These are phyloP conservation scores for Rhynchospora tenuis DNA, from an alignment of 176 grass and related monocot genomes.

Conservation along the genomic window DNA sequence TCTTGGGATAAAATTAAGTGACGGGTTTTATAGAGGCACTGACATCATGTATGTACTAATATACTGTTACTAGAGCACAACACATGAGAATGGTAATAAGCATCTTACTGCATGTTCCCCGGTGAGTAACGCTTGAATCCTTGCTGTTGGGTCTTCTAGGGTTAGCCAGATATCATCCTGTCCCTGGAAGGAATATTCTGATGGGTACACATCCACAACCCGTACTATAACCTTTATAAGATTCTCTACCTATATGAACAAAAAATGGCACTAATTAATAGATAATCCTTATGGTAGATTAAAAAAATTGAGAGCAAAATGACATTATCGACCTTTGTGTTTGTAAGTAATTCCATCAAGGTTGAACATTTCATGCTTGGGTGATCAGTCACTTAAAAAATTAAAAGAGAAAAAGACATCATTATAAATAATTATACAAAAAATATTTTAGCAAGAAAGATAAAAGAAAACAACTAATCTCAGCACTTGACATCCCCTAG, in stretches of 20 bases:
- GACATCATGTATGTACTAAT: background rate
- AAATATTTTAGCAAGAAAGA: background rate
- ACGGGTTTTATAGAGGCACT: background rate
- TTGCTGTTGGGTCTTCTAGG: slow-evolving; percentile 82
- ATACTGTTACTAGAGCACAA: background rate
- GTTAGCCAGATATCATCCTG: slow-evolving; percentile 33
- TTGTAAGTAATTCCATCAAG: slow-evolving; percentile 64
- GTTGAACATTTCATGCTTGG: slow-evolving; percentile 32
- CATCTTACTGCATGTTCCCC: slow-evolving; percentile 56
- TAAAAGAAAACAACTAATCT: background rate
- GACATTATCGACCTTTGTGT: slow-evolving; percentile 42
- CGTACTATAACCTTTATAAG: slow-evolving; percentile 63
- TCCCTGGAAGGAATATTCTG: slow-evolving; percentile 29
- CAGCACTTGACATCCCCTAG: too few relatives aligned
- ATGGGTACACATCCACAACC: slow-evolving; percentile 58
- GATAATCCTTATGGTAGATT: background rate
- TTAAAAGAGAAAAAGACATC: background rate
- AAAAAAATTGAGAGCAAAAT: slow-evolving; percentile 4
- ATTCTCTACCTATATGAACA: slow-evolving; percentile 44
- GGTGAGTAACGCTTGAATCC: slow-evolving; percentile 55
- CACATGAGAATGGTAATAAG: background rate
- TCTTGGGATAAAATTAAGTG: background rate
- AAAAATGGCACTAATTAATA: slow-evolving; percentile 20
- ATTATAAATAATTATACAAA: background rate
- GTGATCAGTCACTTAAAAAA: slow-evolving; percentile 38